phyloP scores from a whole-genome alignment of 345 rosid species.

The Moricandia moricandioides region DNA sequence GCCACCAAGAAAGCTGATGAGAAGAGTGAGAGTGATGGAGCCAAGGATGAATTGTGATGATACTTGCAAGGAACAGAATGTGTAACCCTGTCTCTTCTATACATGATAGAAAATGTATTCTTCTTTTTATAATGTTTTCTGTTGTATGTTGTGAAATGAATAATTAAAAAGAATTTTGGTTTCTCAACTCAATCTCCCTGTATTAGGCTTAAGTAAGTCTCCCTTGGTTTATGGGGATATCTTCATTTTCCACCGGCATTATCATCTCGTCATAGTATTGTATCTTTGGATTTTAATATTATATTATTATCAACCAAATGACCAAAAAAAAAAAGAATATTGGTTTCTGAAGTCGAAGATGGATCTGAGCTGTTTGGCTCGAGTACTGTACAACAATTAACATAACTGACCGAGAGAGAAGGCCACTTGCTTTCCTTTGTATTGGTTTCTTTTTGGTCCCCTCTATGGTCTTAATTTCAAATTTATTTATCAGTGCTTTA shows the following conservation, averaged over 20 bases:
- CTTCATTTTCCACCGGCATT: too few species aligned
- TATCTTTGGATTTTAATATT: too few species aligned
- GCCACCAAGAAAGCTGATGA: conserved; percentile 32
- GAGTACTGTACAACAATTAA: not conserved
- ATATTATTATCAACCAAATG: too few species aligned
- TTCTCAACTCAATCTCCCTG: too few species aligned
- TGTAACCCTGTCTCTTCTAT: conserved; percentile 4
- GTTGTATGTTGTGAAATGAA: conserved; percentile 10
- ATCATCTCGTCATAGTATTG: too few species aligned
- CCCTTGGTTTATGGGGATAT: too few species aligned
- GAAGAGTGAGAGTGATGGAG: conserved; percentile 18
- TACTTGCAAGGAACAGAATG: conserved; percentile 6
- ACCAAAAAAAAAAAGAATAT: not conserved
- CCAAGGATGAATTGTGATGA: conserved; percentile 83
- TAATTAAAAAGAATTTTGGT: conserved; percentile 7
- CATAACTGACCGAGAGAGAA: not conserved
- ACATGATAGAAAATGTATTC: conserved; percentile 24
- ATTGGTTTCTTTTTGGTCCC: not conserved
- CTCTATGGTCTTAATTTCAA: not conserved
- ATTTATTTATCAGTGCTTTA: not conserved
- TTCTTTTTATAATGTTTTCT: not conserved
- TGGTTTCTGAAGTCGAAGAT: not conserved
- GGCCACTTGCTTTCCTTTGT: not conserved
- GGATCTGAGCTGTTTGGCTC: not conserved
- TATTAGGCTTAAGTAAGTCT: too few species aligned